A percentile compares a stretch with the other conserved stretches of the same genome.
Evolutionary conservation across 73 alveolate species (phyloP).

Genomic region (Paramecium octaurelia): DNA sequence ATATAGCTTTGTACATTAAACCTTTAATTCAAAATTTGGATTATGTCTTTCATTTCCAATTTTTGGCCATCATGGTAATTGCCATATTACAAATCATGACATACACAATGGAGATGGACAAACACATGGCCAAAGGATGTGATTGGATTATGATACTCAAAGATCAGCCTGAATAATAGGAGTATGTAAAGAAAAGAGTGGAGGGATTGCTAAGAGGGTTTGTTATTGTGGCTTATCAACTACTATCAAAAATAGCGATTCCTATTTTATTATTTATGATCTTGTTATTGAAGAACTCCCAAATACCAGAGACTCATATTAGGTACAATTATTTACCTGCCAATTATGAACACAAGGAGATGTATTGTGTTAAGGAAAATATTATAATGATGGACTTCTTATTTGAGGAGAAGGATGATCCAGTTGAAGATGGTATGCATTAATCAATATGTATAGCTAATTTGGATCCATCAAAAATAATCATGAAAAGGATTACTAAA

Average conservation of each 20-base stretch:
- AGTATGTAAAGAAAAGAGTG: neutral
- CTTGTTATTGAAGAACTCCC: neutral
- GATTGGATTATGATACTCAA: conserved; percentile 5
- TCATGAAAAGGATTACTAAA: neutral
- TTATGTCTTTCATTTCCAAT: neutral
- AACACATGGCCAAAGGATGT: conserved; percentile 36
- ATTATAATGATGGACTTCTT: neutral
- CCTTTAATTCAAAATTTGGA: neutral
- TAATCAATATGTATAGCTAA: neutral
- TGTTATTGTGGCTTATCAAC: neutral
- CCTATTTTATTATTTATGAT: conserved; percentile 5
- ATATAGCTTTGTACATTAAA: neutral
- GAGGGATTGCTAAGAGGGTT: neutral
- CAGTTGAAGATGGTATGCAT: neutral
- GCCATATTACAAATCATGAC: neutral
- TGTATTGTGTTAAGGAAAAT: conserved; percentile 1
- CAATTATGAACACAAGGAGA: neutral
- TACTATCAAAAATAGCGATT: neutral
- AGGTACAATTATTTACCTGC: neutral
- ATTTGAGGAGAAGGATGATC: neutral
- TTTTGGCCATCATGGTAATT: neutral
- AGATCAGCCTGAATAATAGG: conserved; percentile 16
- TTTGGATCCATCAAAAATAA: neutral
- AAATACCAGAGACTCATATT: neutral
- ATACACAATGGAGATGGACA: neutral